phyloP scores from a whole-genome alignment of 305 asterid genomes.

The Fraxinus floribunda region DNA sequence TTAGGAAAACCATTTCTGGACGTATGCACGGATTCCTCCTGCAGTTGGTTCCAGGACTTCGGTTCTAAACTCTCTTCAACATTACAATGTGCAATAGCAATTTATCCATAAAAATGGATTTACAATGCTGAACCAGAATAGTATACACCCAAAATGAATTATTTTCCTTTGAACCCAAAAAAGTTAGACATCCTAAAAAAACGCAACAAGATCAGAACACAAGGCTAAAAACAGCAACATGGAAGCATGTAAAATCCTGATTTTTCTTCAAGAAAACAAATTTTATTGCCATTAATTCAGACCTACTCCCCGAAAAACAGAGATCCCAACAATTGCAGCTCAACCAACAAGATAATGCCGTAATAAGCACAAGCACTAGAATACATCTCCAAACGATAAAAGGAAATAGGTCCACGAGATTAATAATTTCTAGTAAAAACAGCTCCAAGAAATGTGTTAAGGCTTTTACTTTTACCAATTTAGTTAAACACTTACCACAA shows the following conservation, averaged over 20 bases:
- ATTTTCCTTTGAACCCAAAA: background rate
- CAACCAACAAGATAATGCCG: slow-evolving; percentile 13
- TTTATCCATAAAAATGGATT: background rate
- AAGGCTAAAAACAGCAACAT: background rate
- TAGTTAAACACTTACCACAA: background rate
- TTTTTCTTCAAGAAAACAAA: background rate
- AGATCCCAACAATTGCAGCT: slow-evolving; percentile 40
- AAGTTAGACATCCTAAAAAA: background rate
- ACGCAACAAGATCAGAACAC: slow-evolving; percentile 14
- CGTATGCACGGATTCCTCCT: slow-evolving; percentile 4
- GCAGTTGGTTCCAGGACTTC: slow-evolving; percentile 1
- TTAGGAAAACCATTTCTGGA: background rate
- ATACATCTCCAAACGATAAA: background rate
- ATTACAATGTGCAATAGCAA: background rate
- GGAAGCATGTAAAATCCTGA: slow-evolving; percentile 6
- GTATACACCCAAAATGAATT: background rate
- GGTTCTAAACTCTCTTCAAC: background rate
- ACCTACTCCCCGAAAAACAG: slow-evolving; percentile 17
- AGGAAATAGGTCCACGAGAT: background rate
- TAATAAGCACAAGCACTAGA: background rate
- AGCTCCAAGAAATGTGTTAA: slow-evolving; percentile 19
- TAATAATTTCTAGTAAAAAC: slow-evolving; percentile 6
- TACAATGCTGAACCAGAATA: background rate
- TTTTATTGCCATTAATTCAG: background rate
- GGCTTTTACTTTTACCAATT: background rate